Evolutionary conservation across 345 rosid species (phyloP), one percentile per base, ranked within the genome.

Genomic region (Microcos paniculata): DNA sequence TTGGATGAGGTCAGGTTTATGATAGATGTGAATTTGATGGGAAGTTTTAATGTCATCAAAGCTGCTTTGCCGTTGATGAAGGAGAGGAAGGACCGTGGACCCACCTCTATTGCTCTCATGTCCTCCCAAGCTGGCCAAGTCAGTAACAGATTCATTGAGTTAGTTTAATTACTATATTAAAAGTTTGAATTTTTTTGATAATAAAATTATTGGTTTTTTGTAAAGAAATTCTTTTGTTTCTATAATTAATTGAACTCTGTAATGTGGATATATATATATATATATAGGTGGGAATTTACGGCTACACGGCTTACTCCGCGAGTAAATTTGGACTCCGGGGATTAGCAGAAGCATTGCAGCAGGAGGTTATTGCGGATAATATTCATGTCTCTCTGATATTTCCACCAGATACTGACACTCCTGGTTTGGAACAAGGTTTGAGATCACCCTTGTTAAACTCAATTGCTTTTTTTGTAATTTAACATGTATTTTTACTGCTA

Each of bases 81-180:
- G 80, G 75, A 72, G 6, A 84, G 97, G 77, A 67, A 73, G 55
- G 89, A 76, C 18, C 78, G 82, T 24, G 81, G 84, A 30, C 92
- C 98, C 26, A 88, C 78, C 0, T 91, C 97, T 0, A 90, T 92
- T 31, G 82, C 90, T 80, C 87, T 94, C 70, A 77, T 94, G 78
- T 91, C 98, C 0, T 92, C 98, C 33, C 98, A 92, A 75, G 98
- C 95, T 2, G 98, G 98, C 61, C 98, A 91, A 94, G 98, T 90
- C 72, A 49, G 61, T 21, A n/a, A 13, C 51, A 18, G 56, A 8
- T 35, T 8, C 70, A 23, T 42, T 65, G 70, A 62, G 3, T 10
- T 35, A 3, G 61, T 58, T 58, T 26, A 35, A 1, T 35, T 35
- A 35, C 40, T 35, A 35, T 35, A 35, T 35, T 35, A 3, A 35